These are phyloP conservation scores for Hordeum pubiflorum DNA, from an alignment of 202 grass and related monocot genomes.

Conservation along the genomic window DNA sequence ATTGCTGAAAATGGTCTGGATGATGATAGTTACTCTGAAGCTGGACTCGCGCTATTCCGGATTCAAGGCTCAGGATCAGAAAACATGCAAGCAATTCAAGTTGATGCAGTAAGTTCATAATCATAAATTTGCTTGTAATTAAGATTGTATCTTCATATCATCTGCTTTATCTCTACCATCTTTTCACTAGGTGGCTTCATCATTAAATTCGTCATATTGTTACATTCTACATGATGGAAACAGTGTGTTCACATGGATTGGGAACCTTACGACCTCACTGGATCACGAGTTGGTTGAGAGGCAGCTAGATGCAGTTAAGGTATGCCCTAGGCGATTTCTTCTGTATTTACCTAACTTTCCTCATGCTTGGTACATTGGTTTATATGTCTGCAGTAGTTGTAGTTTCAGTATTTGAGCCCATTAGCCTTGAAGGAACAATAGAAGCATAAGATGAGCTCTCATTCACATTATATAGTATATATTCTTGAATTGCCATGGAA, in stretches of 20 bases:
- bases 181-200: constrained; percentile 51
- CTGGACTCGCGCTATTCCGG: constrained; percentile 71
- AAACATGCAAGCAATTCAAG: constrained; percentile 98
- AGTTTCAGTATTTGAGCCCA: not conserved
- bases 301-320: constrained; percentile 82
- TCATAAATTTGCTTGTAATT: constrained; percentile 12
- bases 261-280: constrained; percentile 40
- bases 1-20: constrained; percentile 50
- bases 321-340: constrained; percentile 5
- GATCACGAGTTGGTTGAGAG: constrained; percentile 73
- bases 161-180: constrained; percentile 5
- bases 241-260: constrained; percentile 67
- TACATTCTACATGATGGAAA: constrained; percentile 57
- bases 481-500: not conserved
- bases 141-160: constrained; percentile 10
- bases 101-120: constrained; percentile 64
- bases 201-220: constrained; percentile 72
- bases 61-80: constrained; percentile 85
- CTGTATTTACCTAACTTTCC: not conserved
- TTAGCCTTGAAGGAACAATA: not conserved
- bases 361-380: not conserved
- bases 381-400: not conserved
- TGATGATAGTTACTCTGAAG: constrained; percentile 77
- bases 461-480: not conserved
- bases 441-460: not conserved